These are phyloP conservation scores for Solanum stenotomum DNA, from an alignment of 257 asterid genomes.

Conservation along the genomic window DNA sequence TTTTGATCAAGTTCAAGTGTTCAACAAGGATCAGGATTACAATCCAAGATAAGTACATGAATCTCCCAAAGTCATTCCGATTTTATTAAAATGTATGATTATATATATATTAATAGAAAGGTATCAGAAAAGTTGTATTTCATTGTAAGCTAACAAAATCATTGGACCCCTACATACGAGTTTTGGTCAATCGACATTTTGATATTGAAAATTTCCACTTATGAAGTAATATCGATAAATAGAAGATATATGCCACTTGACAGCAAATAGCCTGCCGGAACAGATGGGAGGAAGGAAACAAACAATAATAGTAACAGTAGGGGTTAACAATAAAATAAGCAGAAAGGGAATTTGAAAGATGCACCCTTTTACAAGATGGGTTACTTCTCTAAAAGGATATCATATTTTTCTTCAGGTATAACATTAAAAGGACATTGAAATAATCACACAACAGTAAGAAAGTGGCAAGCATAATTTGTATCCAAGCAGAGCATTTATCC, in stretches of 20 bases:
- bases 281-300: background rate
- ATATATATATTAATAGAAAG: too few species aligned
- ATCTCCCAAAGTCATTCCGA: background rate
- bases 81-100: background rate
- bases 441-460: background rate
- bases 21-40: background rate
- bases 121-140: background rate
- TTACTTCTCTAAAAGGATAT: background rate
- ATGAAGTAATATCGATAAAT: too few species aligned
- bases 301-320: background rate
- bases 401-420: background rate
- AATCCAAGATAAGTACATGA: background rate
- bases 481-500: background rate
- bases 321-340: background rate
- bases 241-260: background rate
- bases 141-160: background rate
- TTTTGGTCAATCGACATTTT: background rate
- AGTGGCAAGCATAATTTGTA: background rate
- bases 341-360: background rate
- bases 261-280: background rate
- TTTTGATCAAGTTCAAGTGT: too few species aligned
- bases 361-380: background rate
- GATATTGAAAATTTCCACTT: background rate
- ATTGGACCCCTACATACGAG: background rate
- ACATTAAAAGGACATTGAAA: background rate